Evolutionary conservation across 768 basidiomycete genomes (phyloP).

Genomic region (Macrolepiota fuliginosa): DNA sequence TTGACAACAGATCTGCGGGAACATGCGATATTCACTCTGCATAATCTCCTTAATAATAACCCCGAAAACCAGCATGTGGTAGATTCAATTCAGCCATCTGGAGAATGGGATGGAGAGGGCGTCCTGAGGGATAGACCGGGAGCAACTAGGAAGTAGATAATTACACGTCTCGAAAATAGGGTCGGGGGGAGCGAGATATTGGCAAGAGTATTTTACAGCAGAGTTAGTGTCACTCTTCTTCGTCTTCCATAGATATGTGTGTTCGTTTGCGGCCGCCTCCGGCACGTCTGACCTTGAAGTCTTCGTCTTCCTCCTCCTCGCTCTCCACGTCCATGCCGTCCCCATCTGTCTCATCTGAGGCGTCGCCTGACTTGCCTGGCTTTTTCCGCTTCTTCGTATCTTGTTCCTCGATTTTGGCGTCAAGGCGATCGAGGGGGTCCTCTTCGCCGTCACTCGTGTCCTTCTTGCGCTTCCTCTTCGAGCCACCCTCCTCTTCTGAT

Average conservation of each 20-base stretch:
- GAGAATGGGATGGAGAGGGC: conserved; percentile 56
- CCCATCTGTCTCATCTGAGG: conserved; percentile 23
- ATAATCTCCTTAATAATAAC: conserved; percentile 76
- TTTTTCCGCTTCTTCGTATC: conserved; percentile 44
- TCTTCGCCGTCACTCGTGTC: conserved; percentile 43
- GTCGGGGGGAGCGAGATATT: neutral
- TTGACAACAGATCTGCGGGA: conserved; percentile 73
- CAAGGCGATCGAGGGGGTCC: conserved; percentile 67
- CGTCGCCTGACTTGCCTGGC: conserved; percentile 23
- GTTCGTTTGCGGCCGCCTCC: conserved; percentile 52
- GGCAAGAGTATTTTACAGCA: conserved; percentile 13
- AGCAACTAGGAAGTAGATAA: conserved; percentile 27
- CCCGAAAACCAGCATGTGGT: conserved; percentile 79
- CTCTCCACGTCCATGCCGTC: conserved; percentile 73
- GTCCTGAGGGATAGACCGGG: conserved; percentile 40
- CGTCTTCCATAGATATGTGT: conserved; percentile 58
- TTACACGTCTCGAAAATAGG: conserved; percentile 8
- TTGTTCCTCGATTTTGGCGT: conserved; percentile 63
- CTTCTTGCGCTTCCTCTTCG: conserved; percentile 35
- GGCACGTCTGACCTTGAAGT: conserved; percentile 59
- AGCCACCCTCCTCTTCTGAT: conserved; percentile 58
- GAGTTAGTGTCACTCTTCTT: conserved; percentile 52
- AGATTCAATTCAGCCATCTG: conserved; percentile 63
- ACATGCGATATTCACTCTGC: conserved; percentile 84
- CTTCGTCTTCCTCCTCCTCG: conserved; percentile 72